These are phyloP conservation scores for Globisporangium canariense DNA, from an alignment of 352 stramenopile genomes.

Conservation along the genomic window DNA sequence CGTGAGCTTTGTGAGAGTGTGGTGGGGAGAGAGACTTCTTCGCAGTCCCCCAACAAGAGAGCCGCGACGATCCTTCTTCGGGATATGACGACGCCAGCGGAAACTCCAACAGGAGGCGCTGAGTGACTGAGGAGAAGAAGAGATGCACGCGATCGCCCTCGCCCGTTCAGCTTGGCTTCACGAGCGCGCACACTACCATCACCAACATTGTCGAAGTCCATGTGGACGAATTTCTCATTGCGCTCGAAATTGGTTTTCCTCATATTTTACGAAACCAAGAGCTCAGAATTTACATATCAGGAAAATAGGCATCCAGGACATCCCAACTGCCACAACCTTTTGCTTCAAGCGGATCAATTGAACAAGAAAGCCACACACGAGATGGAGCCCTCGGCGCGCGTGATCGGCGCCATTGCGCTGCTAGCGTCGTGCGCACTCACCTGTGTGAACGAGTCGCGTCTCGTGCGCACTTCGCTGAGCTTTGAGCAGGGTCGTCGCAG, in stretches of 20 bases:
- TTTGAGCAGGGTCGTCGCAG: conserved; percentile 46
- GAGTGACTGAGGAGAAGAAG: conserved; percentile 26
- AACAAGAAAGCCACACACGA: not conserved
- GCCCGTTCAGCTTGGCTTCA: not conserved
- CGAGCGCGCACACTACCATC: not conserved
- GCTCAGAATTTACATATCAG: not conserved
- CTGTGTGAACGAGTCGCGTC: conserved; percentile 43
- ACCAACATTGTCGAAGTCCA: not conserved
- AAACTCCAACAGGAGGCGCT: conserved; percentile 31
- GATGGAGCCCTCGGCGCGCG: conserved; percentile 34
- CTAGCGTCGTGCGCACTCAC: conserved; percentile 49
- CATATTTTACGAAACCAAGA: not conserved
- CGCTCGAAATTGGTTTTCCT: not conserved
- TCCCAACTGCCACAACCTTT: not conserved
- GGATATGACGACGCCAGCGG: conserved; percentile 32
- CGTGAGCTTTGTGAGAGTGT: not conserved
- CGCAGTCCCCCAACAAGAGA: not conserved
- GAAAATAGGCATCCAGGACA: not conserved
- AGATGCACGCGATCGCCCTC: not conserved
- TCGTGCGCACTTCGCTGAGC: conserved; percentile 45
- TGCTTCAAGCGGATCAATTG: not conserved
- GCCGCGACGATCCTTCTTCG: conserved; percentile 14
- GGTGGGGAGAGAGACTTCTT: conserved; percentile 1
- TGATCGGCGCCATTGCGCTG: conserved; percentile 48
- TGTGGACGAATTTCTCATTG: not conserved